These are phyloP conservation scores for Phaffomyces antillensis DNA, from an alignment of 805 yeast species.

Conservation along the genomic window DNA sequence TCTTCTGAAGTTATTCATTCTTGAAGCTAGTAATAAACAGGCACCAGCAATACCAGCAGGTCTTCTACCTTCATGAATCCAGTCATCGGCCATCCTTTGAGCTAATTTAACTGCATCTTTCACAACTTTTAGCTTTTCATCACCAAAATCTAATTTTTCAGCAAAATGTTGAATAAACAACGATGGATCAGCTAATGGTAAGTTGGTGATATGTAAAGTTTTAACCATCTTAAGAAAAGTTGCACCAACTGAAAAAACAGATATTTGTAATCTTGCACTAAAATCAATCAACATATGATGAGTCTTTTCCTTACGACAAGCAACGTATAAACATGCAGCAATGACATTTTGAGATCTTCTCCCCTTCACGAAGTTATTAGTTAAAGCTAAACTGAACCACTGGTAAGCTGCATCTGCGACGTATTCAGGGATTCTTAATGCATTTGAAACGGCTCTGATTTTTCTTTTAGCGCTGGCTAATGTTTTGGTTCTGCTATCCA, in stretches of 20 bases:
- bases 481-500: slow-evolving; percentile 88
- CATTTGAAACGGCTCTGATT: slow-evolving; percentile 72
- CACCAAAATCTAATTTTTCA: slow-evolving; percentile 77
- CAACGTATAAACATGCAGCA: slow-evolving; percentile 90
- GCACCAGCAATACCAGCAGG: slow-evolving; percentile 99
- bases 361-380: slow-evolving; percentile 93
- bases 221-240: slow-evolving; percentile 92
- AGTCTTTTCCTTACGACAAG: slow-evolving; percentile 86
- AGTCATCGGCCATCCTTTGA: slow-evolving; percentile 85
- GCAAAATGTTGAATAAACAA: slow-evolving; percentile 92
- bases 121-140: slow-evolving; percentile 63
- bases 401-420: slow-evolving; percentile 81
- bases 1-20: slow-evolving; percentile 93
- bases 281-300: slow-evolving; percentile 96
- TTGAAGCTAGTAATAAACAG: slow-evolving; percentile 82
- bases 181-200: slow-evolving; percentile 93
- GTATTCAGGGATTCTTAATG: slow-evolving; percentile 73
- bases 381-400: slow-evolving; percentile 83
- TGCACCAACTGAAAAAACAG: slow-evolving; percentile 93
- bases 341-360: slow-evolving; percentile 91
- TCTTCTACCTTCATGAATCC: slow-evolving; percentile 95
- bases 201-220: slow-evolving; percentile 61
- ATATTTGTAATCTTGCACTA: slow-evolving; percentile 80
- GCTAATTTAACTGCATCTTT: slow-evolving; percentile 84
- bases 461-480: slow-evolving; percentile 75